Percentiles rank a stretch among this genome's conserved stretches.
Conservation (phyloP, 2,329 filamentous ascomycete species). For the Scleromitrula shiraiana region DNA sequence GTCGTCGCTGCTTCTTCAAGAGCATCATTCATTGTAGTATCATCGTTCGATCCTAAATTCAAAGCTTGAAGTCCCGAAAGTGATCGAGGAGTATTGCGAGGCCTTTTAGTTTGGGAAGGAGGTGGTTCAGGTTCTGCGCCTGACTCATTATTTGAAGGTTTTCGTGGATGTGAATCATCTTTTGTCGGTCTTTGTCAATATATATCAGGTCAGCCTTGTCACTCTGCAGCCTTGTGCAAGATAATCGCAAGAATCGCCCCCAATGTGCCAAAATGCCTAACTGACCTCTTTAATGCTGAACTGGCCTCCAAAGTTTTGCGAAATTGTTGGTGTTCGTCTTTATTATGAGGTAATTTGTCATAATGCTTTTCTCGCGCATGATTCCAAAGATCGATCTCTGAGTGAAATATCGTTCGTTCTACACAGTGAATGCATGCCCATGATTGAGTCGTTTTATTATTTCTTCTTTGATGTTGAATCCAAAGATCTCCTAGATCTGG, state of each 20-base stretch:
- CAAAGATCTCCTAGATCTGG: constrained; percentile 12
- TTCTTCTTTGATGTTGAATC: constrained; percentile 19
- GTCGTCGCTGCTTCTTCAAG: constrained; percentile 13
- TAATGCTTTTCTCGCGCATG: constrained; percentile 17
- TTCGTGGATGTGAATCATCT: constrained; percentile 14
- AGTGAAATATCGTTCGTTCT: constrained; percentile 13
- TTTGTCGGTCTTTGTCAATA: constrained; percentile 13
- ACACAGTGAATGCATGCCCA: constrained; percentile 19
- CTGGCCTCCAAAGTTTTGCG: constrained; percentile 11
- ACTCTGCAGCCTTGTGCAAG: too few species aligned
- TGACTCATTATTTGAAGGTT: constrained; percentile 12
- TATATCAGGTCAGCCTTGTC: too few species aligned
- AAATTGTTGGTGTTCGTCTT: constrained; percentile 8
- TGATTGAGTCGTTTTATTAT: constrained; percentile 14
- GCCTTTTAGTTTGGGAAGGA: constrained; percentile 13
- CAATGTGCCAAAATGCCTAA: too few species aligned
- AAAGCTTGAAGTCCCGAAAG: constrained; percentile 17
- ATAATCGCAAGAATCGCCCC: background rate
- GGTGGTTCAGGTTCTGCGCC: constrained; percentile 11
- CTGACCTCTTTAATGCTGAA: constrained; percentile 14
- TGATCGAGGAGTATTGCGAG: constrained; percentile 8
- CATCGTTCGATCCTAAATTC: constrained; percentile 16
- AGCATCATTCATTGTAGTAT: constrained; percentile 18
- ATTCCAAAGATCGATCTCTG: constrained; percentile 14
- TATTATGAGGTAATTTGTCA: constrained; percentile 13